These are phyloP conservation scores for Chrysopogon serrulatus DNA, from an alignment of 176 grass and related monocot genomes.

Conservation along the genomic window DNA sequence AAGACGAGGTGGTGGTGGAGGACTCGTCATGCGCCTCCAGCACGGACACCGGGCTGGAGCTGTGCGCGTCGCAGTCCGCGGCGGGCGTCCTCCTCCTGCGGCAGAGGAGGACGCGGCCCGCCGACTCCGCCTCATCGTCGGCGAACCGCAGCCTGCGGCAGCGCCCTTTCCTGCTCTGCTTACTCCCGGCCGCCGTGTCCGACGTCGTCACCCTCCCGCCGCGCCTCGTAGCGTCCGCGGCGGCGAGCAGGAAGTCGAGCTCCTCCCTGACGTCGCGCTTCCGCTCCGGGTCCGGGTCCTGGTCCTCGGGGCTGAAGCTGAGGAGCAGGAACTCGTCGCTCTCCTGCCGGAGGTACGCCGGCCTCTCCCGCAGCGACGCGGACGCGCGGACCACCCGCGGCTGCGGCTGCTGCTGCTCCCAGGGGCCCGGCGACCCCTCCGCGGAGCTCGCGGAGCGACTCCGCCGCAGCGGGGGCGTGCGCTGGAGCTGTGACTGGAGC, in stretches of 20 bases:
- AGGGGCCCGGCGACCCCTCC: constrained; percentile 33
- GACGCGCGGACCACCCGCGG: neutral
- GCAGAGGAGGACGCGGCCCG: neutral
- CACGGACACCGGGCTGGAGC: constrained; percentile 87
- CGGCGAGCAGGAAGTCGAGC: neutral
- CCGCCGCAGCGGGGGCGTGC: constrained; percentile 1
- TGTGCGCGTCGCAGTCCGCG: constrained; percentile 1
- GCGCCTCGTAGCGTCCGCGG: neutral
- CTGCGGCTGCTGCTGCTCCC: constrained; percentile 11
- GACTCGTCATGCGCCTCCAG: constrained; percentile 30
- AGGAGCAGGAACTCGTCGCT: constrained; percentile 86
- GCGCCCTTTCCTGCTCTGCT: neutral
- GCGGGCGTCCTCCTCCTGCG: neutral
- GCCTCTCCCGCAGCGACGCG: constrained; percentile 40
- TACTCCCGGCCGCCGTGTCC: neutral
- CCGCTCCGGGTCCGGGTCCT: neutral
- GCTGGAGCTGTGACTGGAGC: neutral
- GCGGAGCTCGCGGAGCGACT: constrained; percentile 49
- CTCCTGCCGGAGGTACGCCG: constrained; percentile 60
- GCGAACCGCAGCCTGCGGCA: constrained; percentile 9
- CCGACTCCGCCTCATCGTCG: neutral
- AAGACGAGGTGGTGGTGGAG: neutral
- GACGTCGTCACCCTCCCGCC: neutral
- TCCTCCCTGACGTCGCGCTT: neutral
- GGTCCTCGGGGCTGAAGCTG: constrained; percentile 66